These are phyloP conservation scores for Cladophialophora psammophila DNA, from an alignment of 2,329 filamentous ascomycete genomes.

Conservation along the genomic window DNA sequence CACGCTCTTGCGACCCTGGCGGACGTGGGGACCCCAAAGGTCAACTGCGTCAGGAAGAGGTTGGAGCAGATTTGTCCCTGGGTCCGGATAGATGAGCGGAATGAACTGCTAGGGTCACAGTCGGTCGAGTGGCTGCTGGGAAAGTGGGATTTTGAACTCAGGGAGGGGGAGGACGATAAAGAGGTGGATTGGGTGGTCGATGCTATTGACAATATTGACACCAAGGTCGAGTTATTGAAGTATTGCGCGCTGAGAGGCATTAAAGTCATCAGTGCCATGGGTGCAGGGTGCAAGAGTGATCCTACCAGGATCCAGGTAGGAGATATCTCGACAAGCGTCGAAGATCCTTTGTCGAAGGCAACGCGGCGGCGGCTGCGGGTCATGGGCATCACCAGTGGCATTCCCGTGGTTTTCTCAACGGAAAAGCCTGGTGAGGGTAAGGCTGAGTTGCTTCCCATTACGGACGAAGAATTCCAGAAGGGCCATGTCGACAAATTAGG, in stretches of 20 bases:
- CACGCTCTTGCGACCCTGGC: slow-evolving; percentile 93
- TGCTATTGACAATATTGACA: slow-evolving; percentile 98
- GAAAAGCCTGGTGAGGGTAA: slow-evolving; percentile 91
- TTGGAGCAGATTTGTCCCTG: slow-evolving; percentile 89
- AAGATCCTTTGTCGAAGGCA: slow-evolving; percentile 85
- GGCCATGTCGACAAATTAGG: slow-evolving; percentile 86
- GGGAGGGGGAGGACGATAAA: slow-evolving; percentile 55
- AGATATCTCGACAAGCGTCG: slow-evolving; percentile 85
- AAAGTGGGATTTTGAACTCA: slow-evolving; percentile 64
- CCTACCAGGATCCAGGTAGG: slow-evolving; percentile 86
- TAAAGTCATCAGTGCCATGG: slow-evolving; percentile 92
- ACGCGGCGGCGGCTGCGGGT: slow-evolving; percentile 80
- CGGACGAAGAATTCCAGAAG: slow-evolving; percentile 86
- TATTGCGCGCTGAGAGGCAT: slow-evolving; percentile 82
- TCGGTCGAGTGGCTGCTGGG: slow-evolving; percentile 72
- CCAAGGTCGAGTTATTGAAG: slow-evolving; percentile 87
- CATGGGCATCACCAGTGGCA: slow-evolving; percentile 80
- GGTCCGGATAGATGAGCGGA: slow-evolving; percentile 85
- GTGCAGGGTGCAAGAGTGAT: slow-evolving; percentile 90
- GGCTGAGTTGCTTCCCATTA: slow-evolving; percentile 83
- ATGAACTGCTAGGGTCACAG: slow-evolving; percentile 78
- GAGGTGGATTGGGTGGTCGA: slow-evolving; percentile 90
- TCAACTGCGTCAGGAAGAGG: slow-evolving; percentile 79
- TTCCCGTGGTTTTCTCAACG: slow-evolving; percentile 90
- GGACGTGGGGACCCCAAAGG: slow-evolving; percentile 92